phyloP scores from a whole-genome alignment of 306 rosid species.

The Astragalus glycyphyllos region DNA sequence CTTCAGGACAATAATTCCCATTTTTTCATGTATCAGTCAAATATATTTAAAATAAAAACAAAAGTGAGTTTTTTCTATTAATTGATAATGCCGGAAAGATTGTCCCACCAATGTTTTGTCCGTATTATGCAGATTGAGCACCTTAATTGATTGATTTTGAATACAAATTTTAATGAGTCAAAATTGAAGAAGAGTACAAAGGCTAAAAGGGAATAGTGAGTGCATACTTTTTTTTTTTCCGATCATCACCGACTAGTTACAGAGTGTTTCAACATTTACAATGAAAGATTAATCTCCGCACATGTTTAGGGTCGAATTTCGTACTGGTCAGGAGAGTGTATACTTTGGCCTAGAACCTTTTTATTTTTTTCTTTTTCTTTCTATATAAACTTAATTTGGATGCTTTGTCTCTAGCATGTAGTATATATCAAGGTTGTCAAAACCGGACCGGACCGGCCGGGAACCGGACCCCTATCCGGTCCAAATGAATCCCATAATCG shows the following conservation, averaged over 20 bases:
- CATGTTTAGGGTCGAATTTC: too few species aligned
- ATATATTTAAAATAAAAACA: too few species aligned
- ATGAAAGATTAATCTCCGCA: too few species aligned
- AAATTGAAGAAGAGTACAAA: slow-evolving; percentile 26
- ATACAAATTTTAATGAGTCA: slow-evolving; percentile 33
- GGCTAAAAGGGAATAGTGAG: slow-evolving; percentile 10
- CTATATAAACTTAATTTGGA: neutral
- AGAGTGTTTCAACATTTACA: too few species aligned
- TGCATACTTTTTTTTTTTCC: too few species aligned
- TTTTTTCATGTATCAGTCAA: too few species aligned
- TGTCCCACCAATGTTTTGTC: slow-evolving; percentile 46
- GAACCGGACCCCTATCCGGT: too few species aligned
- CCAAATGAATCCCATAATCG: too few species aligned
- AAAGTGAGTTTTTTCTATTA: neutral
- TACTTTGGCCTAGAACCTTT: neutral
- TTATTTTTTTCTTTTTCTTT: neutral
- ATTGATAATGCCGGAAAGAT: slow-evolving; percentile 36
- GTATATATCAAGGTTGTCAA: slow-evolving; percentile 40
- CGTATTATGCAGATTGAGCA: slow-evolving; percentile 35
- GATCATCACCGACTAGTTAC: too few species aligned
- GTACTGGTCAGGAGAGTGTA: neutral
- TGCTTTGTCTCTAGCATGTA: slow-evolving; percentile 40
- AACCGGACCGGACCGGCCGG: too few species aligned
- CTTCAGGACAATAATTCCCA: too few species aligned
- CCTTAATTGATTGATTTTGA: slow-evolving; percentile 43